Evolutionary conservation across 192 early-diverging fungal species (phyloP).

Genomic region (Gamsiella multidivaricata): DNA sequence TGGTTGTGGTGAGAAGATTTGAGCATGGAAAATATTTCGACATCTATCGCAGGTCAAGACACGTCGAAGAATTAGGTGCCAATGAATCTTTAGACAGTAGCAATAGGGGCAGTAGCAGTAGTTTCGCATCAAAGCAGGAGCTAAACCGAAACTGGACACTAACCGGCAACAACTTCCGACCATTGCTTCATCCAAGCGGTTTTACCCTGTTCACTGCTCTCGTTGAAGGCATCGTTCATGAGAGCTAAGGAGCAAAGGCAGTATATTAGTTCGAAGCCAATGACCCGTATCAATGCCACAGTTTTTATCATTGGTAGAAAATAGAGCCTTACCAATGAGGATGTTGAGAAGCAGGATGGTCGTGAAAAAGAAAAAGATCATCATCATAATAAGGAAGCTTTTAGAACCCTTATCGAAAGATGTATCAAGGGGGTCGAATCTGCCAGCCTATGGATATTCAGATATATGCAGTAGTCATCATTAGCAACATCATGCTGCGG

Average conservation of each 20-base stretch:
- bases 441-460: constrained; percentile 44
- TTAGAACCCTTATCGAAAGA: background rate
- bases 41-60: no score
- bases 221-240: constrained; percentile 48
- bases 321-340: constrained; percentile 34
- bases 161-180: constrained; percentile 50
- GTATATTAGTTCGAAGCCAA: no score
- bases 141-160: background rate
- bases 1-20: background rate
- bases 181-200: constrained; percentile 47
- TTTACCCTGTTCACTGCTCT: constrained; percentile 39
- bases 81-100: no score
- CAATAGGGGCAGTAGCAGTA: no score
- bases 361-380: constrained; percentile 46
- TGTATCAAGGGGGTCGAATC: constrained; percentile 14
- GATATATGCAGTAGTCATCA: background rate
- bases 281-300: no score
- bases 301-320: no score
- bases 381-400: constrained; percentile 47
- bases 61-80: no score
- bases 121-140: no score
- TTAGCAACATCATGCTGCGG: background rate
- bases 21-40: constrained; percentile 1
- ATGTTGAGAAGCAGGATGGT: constrained; percentile 39
- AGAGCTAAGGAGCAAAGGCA: constrained; percentile 6